A percentile compares a stretch with the other conserved stretches of the same genome.
Conservation (phyloP, 768 basidiomycete genomes). For the Lactifluus subvellereus region DNA sequence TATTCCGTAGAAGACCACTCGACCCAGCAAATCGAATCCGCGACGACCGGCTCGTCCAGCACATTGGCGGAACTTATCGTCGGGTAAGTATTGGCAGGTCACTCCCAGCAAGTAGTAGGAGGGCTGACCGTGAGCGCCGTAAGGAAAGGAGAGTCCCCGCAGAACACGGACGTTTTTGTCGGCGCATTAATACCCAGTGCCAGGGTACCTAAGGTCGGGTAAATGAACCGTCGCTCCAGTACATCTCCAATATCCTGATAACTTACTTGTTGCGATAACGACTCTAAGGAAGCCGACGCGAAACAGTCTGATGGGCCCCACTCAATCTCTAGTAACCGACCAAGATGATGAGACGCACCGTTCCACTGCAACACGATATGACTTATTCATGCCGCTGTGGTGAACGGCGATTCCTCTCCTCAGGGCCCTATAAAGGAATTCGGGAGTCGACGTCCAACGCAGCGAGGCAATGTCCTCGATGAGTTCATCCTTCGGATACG, state of each 20-base stretch:
- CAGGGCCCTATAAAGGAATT: constrained; percentile 46
- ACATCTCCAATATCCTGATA: neutral
- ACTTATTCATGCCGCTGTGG: constrained; percentile 63
- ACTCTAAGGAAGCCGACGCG: constrained; percentile 58
- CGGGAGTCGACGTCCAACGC: constrained; percentile 31
- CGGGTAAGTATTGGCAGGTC: constrained; percentile 9
- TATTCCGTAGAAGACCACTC: constrained; percentile 68
- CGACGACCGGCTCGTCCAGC: constrained; percentile 68
- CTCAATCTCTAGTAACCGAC: neutral
- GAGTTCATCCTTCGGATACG: constrained; percentile 45
- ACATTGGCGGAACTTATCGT: constrained; percentile 59
- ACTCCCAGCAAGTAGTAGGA: neutral
- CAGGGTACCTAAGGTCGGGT: constrained; percentile 43
- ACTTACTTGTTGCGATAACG: constrained; percentile 56
- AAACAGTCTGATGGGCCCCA: constrained; percentile 41
- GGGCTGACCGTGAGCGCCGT: constrained; percentile 53
- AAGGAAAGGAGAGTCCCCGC: constrained; percentile 53
- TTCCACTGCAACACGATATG: constrained; percentile 53
- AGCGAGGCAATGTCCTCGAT: constrained; percentile 42
- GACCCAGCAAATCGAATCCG: constrained; percentile 63
- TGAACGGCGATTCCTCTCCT: constrained; percentile 62
- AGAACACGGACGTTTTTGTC: constrained; percentile 58
- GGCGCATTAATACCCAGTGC: constrained; percentile 75
- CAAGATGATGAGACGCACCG: constrained; percentile 33
- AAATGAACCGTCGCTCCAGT: neutral